These are phyloP conservation scores for Closterium sp. DNA, from an alignment of 139 green algal species.

Conservation along the genomic window DNA sequence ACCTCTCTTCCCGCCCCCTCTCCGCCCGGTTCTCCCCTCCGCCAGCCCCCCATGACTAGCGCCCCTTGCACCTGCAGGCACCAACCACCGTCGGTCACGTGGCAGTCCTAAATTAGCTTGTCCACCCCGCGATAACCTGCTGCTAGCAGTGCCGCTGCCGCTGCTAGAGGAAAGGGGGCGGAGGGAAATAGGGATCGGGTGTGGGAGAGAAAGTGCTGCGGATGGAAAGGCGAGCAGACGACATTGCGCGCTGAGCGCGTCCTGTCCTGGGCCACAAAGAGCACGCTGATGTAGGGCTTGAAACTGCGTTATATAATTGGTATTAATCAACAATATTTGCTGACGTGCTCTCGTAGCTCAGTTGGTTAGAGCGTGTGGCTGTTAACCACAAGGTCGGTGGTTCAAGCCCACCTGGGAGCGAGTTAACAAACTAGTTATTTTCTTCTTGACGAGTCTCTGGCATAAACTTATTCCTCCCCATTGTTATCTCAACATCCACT, in stretches of 20 bases:
- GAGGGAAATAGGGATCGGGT: background rate
- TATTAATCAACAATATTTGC: too few species aligned
- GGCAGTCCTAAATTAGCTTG: background rate
- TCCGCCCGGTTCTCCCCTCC: background rate
- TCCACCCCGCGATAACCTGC: background rate
- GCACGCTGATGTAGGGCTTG: too few species aligned
- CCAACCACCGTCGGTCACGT: background rate
- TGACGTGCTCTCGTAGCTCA: background rate
- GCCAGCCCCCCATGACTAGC: background rate
- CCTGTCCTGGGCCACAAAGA: too few species aligned
- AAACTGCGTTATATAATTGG: too few species aligned
- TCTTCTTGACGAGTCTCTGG: too few species aligned
- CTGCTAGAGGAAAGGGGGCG: too few species aligned
- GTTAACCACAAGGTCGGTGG: background rate
- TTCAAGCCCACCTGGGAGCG: background rate
- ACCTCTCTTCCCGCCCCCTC: too few species aligned
- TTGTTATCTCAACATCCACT: too few species aligned
- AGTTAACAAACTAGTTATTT: too few species aligned
- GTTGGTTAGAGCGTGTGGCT: background rate
- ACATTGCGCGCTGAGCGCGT: background rate
- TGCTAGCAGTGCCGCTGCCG: too few species aligned
- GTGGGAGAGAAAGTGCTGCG: background rate
- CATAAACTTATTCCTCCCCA: too few species aligned
- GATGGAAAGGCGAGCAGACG: background rate
- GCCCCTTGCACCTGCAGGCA: background rate